phyloP scores from a whole-genome alignment of 305 asterid genomes.

The Solanum aculeatissimum region DNA sequence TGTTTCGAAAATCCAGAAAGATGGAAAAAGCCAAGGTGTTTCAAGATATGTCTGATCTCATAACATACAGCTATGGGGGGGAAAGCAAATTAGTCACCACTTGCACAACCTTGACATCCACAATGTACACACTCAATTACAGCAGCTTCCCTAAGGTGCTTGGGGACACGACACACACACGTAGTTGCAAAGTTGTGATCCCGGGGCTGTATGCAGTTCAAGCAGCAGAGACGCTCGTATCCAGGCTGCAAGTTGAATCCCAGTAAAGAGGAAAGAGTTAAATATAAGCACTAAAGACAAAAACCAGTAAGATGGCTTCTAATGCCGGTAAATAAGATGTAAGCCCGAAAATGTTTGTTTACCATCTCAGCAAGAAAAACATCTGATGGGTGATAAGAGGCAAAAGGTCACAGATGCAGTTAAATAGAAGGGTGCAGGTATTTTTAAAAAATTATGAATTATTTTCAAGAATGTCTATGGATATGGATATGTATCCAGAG shows the following conservation, averaged over 20 bases:
- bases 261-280: not conserved
- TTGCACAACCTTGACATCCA: conserved; percentile 7
- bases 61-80: not conserved
- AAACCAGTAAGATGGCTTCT: not conserved
- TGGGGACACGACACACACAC: conserved; percentile 1
- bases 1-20: not conserved
- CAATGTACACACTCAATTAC: conserved; percentile 7
- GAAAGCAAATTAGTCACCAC: not conserved
- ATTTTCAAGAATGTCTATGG: not conserved
- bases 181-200: conserved; percentile 8
- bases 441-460: not conserved
- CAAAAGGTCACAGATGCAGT: not conserved
- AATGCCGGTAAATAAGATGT: not conserved
- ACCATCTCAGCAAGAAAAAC: not conserved
- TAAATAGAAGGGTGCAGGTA: not conserved
- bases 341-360: not conserved
- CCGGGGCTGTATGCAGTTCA: conserved; percentile 7
- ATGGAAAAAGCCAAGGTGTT: not conserved
- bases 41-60: not conserved
- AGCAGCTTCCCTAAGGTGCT: not conserved
- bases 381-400: not conserved
- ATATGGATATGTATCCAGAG: not conserved
- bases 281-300: not conserved
- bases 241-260: conserved; percentile 3
- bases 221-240: conserved; percentile 9